Evolutionary conservation across 352 stramenopile genomes (phyloP).

Genomic region (Nothophytophthora sp.): DNA sequence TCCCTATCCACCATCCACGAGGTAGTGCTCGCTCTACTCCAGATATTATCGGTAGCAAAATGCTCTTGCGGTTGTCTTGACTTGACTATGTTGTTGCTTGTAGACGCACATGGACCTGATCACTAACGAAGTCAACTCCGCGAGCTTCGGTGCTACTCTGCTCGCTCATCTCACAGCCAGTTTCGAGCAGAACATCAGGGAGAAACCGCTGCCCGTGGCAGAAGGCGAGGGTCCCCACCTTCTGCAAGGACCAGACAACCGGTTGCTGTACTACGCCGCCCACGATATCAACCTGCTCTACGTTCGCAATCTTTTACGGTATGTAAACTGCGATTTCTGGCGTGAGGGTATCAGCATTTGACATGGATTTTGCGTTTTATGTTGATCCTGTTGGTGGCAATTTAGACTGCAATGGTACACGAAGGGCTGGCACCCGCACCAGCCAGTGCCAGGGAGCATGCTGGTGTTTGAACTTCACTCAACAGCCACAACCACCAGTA

Average conservation of each 20-base stretch:
- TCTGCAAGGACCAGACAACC: constrained; percentile 49
- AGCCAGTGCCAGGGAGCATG: constrained; percentile 72
- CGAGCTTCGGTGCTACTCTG: constrained; percentile 73
- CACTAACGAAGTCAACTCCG: constrained; percentile 79
- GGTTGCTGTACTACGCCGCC: constrained; percentile 70
- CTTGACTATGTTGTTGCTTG: constrained; percentile 3
- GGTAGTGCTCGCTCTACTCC: constrained; percentile 19
- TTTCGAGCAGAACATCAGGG: constrained; percentile 62
- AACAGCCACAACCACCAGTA: constrained; percentile 1
- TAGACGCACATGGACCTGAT: constrained; percentile 80
- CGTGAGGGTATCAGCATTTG: background rate
- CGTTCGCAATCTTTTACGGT: constrained; percentile 74
- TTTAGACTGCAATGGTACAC: constrained; percentile 68
- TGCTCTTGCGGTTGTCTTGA: constrained; percentile 1
- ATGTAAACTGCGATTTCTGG: too few relatives aligned
- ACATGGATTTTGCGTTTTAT: background rate
- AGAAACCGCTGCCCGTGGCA: constrained; percentile 38
- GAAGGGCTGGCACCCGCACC: constrained; percentile 71
- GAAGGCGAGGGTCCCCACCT: constrained; percentile 54
- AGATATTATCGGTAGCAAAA: background rate
- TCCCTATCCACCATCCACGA: constrained; percentile 60
- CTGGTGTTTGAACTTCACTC: constrained; percentile 78
- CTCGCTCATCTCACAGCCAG: constrained; percentile 76
- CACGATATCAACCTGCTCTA: constrained; percentile 86
- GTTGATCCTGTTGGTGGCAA: background rate